These are phyloP conservation scores for Breviolum minutum DNA, from an alignment of 73 alveolate species.

Conservation along the genomic window DNA sequence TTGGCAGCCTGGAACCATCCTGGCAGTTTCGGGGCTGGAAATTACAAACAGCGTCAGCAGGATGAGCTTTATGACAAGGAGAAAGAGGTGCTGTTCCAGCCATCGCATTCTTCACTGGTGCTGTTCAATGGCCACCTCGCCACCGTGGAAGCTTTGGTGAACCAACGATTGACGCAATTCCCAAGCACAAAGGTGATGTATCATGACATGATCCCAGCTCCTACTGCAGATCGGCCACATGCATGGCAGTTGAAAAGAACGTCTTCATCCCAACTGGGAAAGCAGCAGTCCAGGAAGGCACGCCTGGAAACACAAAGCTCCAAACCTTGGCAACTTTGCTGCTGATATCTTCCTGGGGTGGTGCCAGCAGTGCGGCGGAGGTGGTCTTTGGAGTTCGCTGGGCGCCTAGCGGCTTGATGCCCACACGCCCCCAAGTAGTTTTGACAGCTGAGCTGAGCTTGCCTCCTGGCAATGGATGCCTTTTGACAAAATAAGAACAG, in stretches of 20 bases:
- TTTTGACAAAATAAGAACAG: too few relatives aligned
- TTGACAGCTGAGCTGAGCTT: neutral
- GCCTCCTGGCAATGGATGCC: neutral
- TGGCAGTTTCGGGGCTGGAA: conserved; percentile 19
- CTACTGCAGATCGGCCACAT: neutral
- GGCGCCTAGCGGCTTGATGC: neutral
- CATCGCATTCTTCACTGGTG: neutral
- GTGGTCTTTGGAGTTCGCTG: neutral
- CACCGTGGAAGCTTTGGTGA: neutral
- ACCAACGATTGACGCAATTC: too few relatives aligned
- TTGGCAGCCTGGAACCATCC: neutral
- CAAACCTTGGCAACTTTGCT: neutral
- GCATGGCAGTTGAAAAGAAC: neutral
- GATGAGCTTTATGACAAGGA: neutral
- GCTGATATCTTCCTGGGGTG: neutral
- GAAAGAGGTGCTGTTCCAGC: neutral
- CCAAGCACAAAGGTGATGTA: neutral
- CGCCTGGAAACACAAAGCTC: neutral
- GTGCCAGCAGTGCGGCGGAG: neutral
- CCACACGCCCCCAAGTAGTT: neutral
- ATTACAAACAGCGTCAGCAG: neutral
- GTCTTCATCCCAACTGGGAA: neutral
- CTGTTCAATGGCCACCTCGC: neutral
- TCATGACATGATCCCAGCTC: neutral
- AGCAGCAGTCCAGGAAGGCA: neutral